Base-by-base conservation (phyloP, 2,329 filamentous ascomycete species). In the Trichoderma afroharzianum region DNA sequence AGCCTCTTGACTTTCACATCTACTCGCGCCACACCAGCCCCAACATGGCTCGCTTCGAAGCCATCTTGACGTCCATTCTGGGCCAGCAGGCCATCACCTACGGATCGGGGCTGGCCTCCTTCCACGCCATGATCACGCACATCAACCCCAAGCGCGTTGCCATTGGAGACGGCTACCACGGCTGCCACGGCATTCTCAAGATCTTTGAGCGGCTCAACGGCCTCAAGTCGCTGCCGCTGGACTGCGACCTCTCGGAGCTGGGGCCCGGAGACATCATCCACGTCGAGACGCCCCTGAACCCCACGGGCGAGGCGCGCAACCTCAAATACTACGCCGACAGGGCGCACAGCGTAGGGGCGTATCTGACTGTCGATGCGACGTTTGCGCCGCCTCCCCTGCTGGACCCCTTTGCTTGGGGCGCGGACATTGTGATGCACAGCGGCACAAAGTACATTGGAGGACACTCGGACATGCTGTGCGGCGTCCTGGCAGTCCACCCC, bases 391-490 rank as follows among this genome's bases (percentile, higher is more conserved):
- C 96, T 36, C 93, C 93, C 32, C 84, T 99, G 72, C 92, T 94
- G 79, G 93, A 98, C 77, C 95, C 96, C 0, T 96, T 98, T 77
- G 79, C 81, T 32, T 91, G 88, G 80, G 95, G 94, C 61, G 94
- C 92, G 32, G 95, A 98, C 81, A 82, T 95, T 1, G 88, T 97
- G 39, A 92, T 98, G 93, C 96, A 99, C 82, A 92, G 88, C 66
- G 96, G 94, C 4, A 97, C 95, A 21, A 99, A 98, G 85, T 99
- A 98, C 82, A 89, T 99, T 75, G 96, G 96, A 24, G 96, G 96
- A 0, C 96, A 99, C 83, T 95, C 92, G 75, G 96, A 99, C 82
- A 87, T 98, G 87, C 88, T 98, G 6, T 97, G 93, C 78, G 96
- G 96, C 26, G 91, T 97, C 21, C 83, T 99, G 32, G 88, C 90